Base-by-base conservation (phyloP, 306 rosid species). In the Begonia peltatifolia region DNA sequence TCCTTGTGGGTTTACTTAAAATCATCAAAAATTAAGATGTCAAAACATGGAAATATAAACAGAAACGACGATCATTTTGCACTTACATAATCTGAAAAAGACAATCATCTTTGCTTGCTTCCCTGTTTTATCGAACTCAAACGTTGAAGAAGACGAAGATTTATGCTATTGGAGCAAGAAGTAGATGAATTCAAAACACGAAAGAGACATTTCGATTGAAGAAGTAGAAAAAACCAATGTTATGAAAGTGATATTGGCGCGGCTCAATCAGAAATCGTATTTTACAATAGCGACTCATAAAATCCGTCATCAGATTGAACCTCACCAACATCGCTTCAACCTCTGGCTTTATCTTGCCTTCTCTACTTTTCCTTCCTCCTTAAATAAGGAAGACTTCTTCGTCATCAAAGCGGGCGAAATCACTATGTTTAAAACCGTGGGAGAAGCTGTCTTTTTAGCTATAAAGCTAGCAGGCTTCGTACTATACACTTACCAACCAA, bases 211-310 rank as follows among this genome's bases (percentile, higher is more conserved):
- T 30, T 30, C 38, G 1, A 30, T 1, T 41, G 56, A 67, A 9
- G 46, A 12, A 16, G 52, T 11, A 48, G 64, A 47, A 56, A 57
- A 12, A 53, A 56, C 25, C 46, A 43, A 25, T 4, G 10, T 5
- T n/a, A 14, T 53, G 58, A 81, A 83, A 92, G 96, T 92, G 99
- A 92, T 92, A 92, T 92, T 92, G 99, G 99, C 99, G 99, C 94
- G 99, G 99, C 99, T 92, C 99, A 92, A 92, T 83, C 96, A 53
- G 84, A 92, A 89, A 81, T 81, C 92, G 87, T 62, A 72, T 65
- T 83, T 83, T 71, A 92, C 94, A 55, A 56, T 51, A 6, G 15
- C 7, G 0, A 15, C 12, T 52, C 17, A 23, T 69, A 67, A 92
- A 86, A 81, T 82, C 78, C 82, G 84, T 81, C 99, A 77, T 92